Evolutionary conservation across 108 stramenopile genomes (phyloP), one percentile per base, ranked within the genome.

Genomic region (Pseudonitzschia multistriata): DNA sequence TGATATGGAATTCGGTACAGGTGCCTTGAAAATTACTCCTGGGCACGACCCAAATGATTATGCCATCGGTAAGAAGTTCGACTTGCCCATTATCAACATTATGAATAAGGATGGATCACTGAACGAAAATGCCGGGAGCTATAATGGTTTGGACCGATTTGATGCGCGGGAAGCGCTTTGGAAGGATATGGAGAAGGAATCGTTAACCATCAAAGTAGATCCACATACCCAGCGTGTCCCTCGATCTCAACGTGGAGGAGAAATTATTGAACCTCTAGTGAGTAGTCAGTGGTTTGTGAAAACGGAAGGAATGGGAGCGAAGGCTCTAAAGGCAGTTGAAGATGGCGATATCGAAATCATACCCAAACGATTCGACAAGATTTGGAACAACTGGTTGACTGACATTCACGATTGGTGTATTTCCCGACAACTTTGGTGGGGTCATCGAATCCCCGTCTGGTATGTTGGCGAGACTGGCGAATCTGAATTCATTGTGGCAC

Each of bases 241-340:
- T 0, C 76, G 96, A 60, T 97, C 96, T 28, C 96, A 97, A 67
- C 86, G 99, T 34, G 97, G 97, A 50, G 99, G 99, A n/a, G 99
- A 99, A 68, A 77, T 99, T n/a, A 96, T 99, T 67, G 99, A 99
- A 73, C 99, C 99, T 8, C 76, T 98, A 13, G 94, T 98, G 24
- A 96, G 94, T 47, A 87, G 96, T 49, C 99, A 99, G 77, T 99
- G 99, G 99, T 98, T 98, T 85, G 96, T 97, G 11, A 94, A 84
- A 70, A 88, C 92, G 37, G 87, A 94, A 64, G 89, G 85, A 8
- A 96, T 98, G 94, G 96, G 91, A 14, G 82, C 81, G 25, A 89
- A 89, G 67, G 96, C 96, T 13, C 70, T 95, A 10, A 72, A 92
- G 39, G 97, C 96, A 7, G 98, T 98, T 21, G 66, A 87, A 67